A percentile compares a stretch with the other conserved stretches of the same genome.
Conservation (phyloP, 768 basidiomycete species). For the Leccinum rimulosum region DNA sequence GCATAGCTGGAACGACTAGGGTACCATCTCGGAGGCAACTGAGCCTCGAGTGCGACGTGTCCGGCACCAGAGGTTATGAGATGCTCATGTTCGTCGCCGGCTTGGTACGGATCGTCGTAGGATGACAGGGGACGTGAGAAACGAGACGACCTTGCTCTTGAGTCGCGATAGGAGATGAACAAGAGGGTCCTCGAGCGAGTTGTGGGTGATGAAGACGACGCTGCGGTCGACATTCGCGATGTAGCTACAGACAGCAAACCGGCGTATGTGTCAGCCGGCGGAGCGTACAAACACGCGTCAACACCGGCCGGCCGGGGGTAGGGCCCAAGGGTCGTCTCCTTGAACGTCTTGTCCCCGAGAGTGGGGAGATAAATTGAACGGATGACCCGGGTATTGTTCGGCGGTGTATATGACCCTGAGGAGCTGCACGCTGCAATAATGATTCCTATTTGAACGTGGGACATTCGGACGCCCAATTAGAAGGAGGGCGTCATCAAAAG, state of each 20-base stretch:
- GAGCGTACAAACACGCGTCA: slow-evolving; percentile 22
- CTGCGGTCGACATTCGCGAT: slow-evolving; percentile 31
- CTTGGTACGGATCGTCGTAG: slow-evolving; percentile 47
- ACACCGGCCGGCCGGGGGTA: slow-evolving; percentile 14
- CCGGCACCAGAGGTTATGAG: slow-evolving; percentile 48
- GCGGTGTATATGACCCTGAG: slow-evolving; percentile 1
- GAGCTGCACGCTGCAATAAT: not conserved
- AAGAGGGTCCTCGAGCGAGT: slow-evolving; percentile 88
- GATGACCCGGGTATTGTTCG: not conserved
- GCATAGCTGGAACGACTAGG: not conserved
- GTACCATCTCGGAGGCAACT: slow-evolving; percentile 87
- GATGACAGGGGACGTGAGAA: slow-evolving; percentile 39
- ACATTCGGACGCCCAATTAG: not conserved
- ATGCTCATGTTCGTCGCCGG: slow-evolving; percentile 57
- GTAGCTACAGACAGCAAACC: slow-evolving; percentile 14
- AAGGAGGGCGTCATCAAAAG: slow-evolving; percentile 2
- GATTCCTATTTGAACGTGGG: slow-evolving; percentile 3
- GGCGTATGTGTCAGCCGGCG: slow-evolving; percentile 18
- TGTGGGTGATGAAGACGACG: slow-evolving; percentile 39
- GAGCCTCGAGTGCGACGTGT: slow-evolving; percentile 53
- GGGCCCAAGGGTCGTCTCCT: not conserved
- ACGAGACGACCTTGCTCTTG: slow-evolving; percentile 46
- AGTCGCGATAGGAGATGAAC: slow-evolving; percentile 92
- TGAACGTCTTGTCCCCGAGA: not conserved
- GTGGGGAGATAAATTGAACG: not conserved